Evolutionary conservation across 202 grass and related monocot genomes (phyloP), one percentile per base, ranked within the genome.

Genomic region (Setaria viridis): DNA sequence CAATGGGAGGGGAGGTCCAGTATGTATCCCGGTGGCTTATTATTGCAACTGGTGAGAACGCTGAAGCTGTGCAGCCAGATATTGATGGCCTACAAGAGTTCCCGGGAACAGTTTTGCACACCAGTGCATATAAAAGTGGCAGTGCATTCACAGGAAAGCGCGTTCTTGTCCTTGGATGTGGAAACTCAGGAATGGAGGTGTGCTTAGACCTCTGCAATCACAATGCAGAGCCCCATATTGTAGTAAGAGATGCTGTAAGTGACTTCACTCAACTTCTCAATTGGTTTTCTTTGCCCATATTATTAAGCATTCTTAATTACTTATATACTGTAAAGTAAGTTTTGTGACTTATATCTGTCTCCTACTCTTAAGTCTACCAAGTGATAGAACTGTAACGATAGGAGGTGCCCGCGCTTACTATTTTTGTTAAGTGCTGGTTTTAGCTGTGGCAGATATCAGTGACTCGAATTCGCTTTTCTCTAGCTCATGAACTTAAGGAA

Each of bases 161-260:
- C 16, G 94, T 99, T 13, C 97, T 99, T 9, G 97, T 99, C 20
- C 83, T 99, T 45, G 97, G 97, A 16, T 90, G 94, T 53, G 97
- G 97, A 70, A 99, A 99, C 30, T 99, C 97, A 42, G 97, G 97
- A 66, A 99, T 99, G 97, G 97, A 99, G 78, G 97, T 99, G 46
- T 97, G 94, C 88, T 77, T 99, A 82, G 97, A 99, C 80, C 91
- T 99, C 74, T 97, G 94, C 92, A 91, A 93, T 70, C 81, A 94
- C 92, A 93, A 84, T 91, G 94, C 85, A 49, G 59, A 79, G 21
- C 94, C 97, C 16, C 85, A 87, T 91, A 91, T 99, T 77, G 92
- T 93, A 45, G 92, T 99, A 76, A 84, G 94, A 89, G 97, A 99
- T 56, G 65, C 85, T 85, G 97, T 99, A 79, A 46, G 93, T 93